Conservation (phyloP, 192 early-diverging fungal genomes). For the Coemansia sp. region DNA sequence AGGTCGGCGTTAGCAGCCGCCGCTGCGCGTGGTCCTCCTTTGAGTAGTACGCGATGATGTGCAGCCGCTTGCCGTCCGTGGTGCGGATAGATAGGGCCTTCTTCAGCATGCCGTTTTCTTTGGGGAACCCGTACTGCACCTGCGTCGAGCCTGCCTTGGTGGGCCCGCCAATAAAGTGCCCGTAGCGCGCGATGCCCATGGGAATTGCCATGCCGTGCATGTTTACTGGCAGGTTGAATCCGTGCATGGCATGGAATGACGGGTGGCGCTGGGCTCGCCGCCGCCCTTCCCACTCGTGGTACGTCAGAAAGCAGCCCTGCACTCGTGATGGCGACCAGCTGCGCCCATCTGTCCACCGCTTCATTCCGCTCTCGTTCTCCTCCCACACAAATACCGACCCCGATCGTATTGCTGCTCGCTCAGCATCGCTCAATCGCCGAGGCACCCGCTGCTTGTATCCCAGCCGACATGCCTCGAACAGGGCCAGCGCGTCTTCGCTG, state of each 20-base stretch:
- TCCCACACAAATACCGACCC: constrained; percentile 91
- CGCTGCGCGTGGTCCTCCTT: constrained; percentile 69
- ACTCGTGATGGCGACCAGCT: constrained; percentile 87
- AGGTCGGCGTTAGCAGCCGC: constrained; percentile 65
- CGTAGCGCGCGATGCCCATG: constrained; percentile 55
- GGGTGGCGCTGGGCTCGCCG: constrained; percentile 56
- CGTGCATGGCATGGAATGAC: constrained; percentile 45
- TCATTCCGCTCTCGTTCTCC: constrained; percentile 86
- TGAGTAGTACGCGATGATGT: constrained; percentile 88
- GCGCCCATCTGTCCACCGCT: constrained; percentile 90
- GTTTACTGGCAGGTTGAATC: constrained; percentile 33
- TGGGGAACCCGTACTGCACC: constrained; percentile 57
- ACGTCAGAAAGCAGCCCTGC: constrained; percentile 83
- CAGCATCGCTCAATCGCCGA: constrained; percentile 77
- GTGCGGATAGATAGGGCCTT: constrained; percentile 87
- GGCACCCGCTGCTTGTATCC: constrained; percentile 73
- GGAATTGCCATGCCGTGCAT: constrained; percentile 45
- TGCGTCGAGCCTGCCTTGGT: constrained; percentile 53
- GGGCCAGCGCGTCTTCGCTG: constrained; percentile 79
- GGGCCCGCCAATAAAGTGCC: constrained; percentile 53
- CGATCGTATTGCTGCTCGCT: constrained; percentile 75
- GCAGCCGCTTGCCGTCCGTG: constrained; percentile 72
- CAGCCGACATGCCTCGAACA: constrained; percentile 86
- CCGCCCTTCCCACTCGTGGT: constrained; percentile 77
- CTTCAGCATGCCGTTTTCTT: constrained; percentile 81